These are phyloP conservation scores for Hypoxylon rubiginosum DNA, from an alignment of 2,329 filamentous ascomycete genomes.

Conservation along the genomic window DNA sequence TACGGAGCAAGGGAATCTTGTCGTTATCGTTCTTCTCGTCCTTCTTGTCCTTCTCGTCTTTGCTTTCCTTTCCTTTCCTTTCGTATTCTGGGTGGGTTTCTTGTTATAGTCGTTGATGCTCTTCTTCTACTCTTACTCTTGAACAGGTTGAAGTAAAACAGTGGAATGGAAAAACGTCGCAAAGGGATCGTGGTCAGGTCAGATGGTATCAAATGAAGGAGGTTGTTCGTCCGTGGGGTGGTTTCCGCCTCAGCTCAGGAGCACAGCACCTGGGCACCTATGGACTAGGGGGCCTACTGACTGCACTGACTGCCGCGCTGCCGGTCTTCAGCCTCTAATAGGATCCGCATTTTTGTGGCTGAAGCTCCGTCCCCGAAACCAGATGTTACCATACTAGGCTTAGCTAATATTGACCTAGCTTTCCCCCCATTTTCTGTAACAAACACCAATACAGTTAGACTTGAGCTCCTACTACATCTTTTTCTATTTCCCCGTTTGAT, in stretches of 20 bases:
- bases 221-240: conserved; percentile 31
- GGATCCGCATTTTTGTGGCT: conserved; percentile 29
- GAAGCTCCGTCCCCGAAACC: conserved; percentile 23
- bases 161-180: neutral
- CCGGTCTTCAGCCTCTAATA: conserved; percentile 26
- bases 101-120: neutral
- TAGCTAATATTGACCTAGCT: conserved; percentile 12
- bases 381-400: neutral
- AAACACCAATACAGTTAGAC: conserved; percentile 23
- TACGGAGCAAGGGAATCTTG: conserved; percentile 1
- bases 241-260: conserved; percentile 27
- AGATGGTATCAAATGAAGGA: conserved; percentile 31
- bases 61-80: neutral
- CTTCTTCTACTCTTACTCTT: neutral
- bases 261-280: conserved; percentile 3
- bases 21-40: neutral
- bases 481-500: neutral
- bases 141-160: neutral
- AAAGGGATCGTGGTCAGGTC: conserved; percentile 15
- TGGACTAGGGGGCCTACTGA: conserved; percentile 2
- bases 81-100: neutral
- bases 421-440: conserved; percentile 7
- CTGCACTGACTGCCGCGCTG: conserved; percentile 20
- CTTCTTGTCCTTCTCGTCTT: neutral
- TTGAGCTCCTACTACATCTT: conserved; percentile 1